Evolutionary conservation across 441 rosid genomes (phyloP).

Genomic region (Aleurites moluccanus): DNA sequence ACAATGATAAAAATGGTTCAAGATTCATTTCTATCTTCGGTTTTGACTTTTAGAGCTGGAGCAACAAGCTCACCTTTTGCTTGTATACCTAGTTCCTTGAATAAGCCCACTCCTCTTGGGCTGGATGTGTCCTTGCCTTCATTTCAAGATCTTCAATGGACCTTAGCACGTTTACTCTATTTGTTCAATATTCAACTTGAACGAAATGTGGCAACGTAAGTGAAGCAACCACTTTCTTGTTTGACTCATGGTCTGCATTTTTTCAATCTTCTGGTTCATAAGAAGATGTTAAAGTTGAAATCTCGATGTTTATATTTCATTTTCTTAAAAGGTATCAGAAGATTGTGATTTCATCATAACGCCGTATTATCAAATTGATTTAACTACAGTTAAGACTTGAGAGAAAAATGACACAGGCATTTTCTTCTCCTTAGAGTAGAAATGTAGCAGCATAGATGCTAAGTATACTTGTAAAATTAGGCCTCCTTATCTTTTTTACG

Average conservation of each 20-base stretch:
- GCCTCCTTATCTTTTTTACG: neutral
- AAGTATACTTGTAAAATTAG: neutral
- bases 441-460: neutral
- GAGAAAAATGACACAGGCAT: neutral
- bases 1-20: conserved; percentile 38
- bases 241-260: conserved; percentile 8
- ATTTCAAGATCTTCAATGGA: conserved; percentile 70
- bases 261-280: conserved; percentile 1
- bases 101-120: conserved; percentile 75
- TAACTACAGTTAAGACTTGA: neutral
- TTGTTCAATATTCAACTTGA: conserved; percentile 87
- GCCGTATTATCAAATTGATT: neutral
- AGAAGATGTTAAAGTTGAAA: neutral
- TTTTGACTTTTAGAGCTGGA: conserved; percentile 43
- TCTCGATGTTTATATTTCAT: conserved; percentile 8
- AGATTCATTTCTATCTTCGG: conserved; percentile 35
- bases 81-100: conserved; percentile 74
- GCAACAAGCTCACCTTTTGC: conserved; percentile 56
- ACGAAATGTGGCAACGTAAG: conserved; percentile 93
- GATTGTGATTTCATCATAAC: conserved; percentile 4
- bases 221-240: conserved; percentile 21
- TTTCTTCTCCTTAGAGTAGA: neutral
- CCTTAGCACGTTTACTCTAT: conserved; percentile 65
- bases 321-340: no score
- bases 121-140: conserved; percentile 79